phyloP scores from a whole-genome alignment of 352 stramenopile species.

The Thraustochytrium striatum region DNA sequence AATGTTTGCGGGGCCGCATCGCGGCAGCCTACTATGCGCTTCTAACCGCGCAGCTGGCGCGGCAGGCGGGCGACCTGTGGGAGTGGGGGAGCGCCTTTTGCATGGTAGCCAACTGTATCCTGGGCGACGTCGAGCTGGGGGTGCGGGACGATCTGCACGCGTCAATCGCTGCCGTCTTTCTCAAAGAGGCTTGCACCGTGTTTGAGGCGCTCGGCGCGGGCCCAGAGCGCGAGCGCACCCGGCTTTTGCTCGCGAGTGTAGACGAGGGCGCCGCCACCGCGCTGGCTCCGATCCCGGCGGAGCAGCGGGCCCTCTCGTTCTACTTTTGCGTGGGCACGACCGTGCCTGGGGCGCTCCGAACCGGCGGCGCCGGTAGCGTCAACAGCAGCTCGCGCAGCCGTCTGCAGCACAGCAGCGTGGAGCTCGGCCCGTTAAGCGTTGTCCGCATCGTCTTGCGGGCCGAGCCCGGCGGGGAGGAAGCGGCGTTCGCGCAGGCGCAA shows the following conservation, averaged over 20 bases:
- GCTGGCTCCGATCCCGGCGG: neutral
- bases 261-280: neutral
- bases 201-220: neutral
- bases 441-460: constrained; percentile 5
- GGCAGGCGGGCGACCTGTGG: constrained; percentile 13
- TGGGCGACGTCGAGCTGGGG: neutral
- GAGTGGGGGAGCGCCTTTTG: constrained; percentile 27
- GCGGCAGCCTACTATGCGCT: constrained; percentile 22
- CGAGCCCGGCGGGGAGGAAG: neutral
- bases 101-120: constrained; percentile 35
- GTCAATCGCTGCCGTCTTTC: constrained; percentile 18
- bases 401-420: neutral
- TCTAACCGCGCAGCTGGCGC: neutral
- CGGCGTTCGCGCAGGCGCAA: constrained; percentile 8
- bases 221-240: neutral
- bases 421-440: neutral
- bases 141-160: neutral
- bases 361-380: neutral
- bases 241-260: neutral
- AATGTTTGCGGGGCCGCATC: constrained; percentile 5
- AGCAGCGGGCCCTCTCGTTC: constrained; percentile 20
- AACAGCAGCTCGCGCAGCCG: neutral
- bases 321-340: constrained; percentile 33
- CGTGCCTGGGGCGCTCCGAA: neutral
- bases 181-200: neutral